A percentile compares a stretch with the other conserved stretches of the same genome.
Evolutionary conservation across 2,329 filamentous ascomycete species (phyloP).

Genomic region (Hymenoscyphus occultus): DNA sequence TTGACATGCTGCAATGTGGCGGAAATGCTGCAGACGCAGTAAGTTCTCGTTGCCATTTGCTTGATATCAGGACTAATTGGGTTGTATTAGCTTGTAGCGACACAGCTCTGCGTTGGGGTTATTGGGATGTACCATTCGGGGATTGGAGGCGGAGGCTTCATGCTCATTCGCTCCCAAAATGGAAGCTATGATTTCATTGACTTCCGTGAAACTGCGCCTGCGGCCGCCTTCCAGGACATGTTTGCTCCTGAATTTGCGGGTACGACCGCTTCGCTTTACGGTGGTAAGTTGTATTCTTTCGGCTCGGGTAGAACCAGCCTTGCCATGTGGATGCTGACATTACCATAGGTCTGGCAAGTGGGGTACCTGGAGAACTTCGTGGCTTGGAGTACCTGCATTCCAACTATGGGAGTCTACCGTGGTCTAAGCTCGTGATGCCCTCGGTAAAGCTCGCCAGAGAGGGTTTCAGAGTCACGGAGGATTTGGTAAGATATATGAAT

Average conservation of each 20-base stretch:
- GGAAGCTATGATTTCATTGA: conserved; percentile 66
- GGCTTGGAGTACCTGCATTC: conserved; percentile 39
- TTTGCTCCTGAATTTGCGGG: conserved; percentile 52
- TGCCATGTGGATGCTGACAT: too few relatives aligned
- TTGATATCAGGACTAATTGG: conserved; percentile 8
- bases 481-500: conserved; percentile 60
- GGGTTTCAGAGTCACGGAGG: conserved; percentile 57
- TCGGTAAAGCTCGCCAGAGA: conserved; percentile 58
- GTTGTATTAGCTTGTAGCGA: conserved; percentile 46
- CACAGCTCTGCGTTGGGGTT: conserved; percentile 52
- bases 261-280: conserved; percentile 50
- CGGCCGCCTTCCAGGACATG: conserved; percentile 59
- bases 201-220: conserved; percentile 66
- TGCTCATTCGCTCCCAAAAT: conserved; percentile 56
- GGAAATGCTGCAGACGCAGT: conserved; percentile 56
- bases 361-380: conserved; percentile 49
- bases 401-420: conserved; percentile 51
- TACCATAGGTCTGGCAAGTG: conserved; percentile 44
- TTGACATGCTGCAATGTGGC: conserved; percentile 57
- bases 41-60: conserved; percentile 11
- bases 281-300: conserved; percentile 40
- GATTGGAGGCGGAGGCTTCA: conserved; percentile 66
- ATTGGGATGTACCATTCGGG: conserved; percentile 56
- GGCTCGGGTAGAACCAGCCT: too few relatives aligned
- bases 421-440: conserved; percentile 55